Evolutionary conservation across 257 asterid species (phyloP).

Genomic region (Coffea eugenioides): DNA sequence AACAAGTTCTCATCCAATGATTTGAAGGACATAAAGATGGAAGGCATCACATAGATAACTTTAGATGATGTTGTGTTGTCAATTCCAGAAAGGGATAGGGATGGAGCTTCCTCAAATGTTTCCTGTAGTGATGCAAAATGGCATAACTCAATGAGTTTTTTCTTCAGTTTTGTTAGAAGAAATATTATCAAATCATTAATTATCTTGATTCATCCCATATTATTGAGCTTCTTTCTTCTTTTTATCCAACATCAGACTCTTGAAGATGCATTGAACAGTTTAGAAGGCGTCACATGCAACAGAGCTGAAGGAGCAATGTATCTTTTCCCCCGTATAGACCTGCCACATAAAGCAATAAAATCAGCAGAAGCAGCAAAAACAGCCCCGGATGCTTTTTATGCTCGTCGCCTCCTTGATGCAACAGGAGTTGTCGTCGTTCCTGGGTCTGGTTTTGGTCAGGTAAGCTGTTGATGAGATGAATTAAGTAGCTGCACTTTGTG

Average conservation of each 20-base stretch:
- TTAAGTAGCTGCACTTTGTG: neutral
- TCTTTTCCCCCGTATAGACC: conserved; percentile 70
- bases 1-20: neutral
- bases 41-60: neutral
- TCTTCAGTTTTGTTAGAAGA: neutral
- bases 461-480: conserved; percentile 17
- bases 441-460: conserved; percentile 99
- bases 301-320: conserved; percentile 99
- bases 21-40: conserved; percentile 8
- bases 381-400: conserved; percentile 80
- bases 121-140: neutral
- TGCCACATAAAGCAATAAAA: conserved; percentile 79
- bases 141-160: neutral
- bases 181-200: neutral
- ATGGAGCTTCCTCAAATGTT: neutral
- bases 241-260: conserved; percentile 54
- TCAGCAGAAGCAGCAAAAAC: conserved; percentile 71
- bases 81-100: neutral
- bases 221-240: conserved; percentile 1
- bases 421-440: conserved; percentile 95
- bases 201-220: neutral
- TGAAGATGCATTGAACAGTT: conserved; percentile 77
- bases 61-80: neutral
- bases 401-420: conserved; percentile 70
- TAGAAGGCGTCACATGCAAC: conserved; percentile 94